These are phyloP conservation scores for Didymellaceae sp. DNA, from an alignment of 2,329 filamentous ascomycete genomes.

Conservation along the genomic window DNA sequence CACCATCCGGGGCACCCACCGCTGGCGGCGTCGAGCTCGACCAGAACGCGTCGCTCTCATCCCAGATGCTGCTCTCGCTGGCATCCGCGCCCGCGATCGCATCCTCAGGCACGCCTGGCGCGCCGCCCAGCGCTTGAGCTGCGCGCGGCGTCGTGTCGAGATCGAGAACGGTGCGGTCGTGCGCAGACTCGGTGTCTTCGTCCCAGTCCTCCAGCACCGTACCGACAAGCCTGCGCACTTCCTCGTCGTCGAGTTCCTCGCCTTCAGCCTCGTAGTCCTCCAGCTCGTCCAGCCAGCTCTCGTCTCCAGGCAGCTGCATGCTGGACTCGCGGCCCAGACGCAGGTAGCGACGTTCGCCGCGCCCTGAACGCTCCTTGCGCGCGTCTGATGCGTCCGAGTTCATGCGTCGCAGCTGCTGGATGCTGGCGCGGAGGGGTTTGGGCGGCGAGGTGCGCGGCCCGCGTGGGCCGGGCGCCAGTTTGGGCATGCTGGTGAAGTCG, in stretches of 20 bases:
- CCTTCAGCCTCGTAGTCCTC: slow-evolving; percentile 21
- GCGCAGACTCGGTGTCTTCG: slow-evolving; percentile 25
- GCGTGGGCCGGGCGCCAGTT: slow-evolving; percentile 22
- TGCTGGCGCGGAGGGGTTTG: slow-evolving; percentile 48
- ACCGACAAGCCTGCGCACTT: slow-evolving; percentile 28
- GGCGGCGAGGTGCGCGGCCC: slow-evolving; percentile 47
- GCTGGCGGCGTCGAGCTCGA: neutral
- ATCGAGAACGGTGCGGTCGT: neutral
- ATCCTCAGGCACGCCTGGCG: neutral
- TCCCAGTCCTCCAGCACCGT: slow-evolving; percentile 32
- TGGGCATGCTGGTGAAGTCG: slow-evolving; percentile 34
- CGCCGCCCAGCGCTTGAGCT: neutral
- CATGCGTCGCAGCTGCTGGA: slow-evolving; percentile 52
- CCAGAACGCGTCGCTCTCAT: slow-evolving; percentile 18
- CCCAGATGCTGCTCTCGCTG: slow-evolving; percentile 7
- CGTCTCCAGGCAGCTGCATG: slow-evolving; percentile 34
- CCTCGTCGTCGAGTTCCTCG: slow-evolving; percentile 28
- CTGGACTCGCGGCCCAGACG: slow-evolving; percentile 50
- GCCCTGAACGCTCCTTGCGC: slow-evolving; percentile 27
- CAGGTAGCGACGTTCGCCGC: slow-evolving; percentile 47
- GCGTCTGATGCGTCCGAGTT: slow-evolving; percentile 48
- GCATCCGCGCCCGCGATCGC: neutral
- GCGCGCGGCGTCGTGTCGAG: slow-evolving; percentile 13
- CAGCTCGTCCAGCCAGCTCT: slow-evolving; percentile 39
- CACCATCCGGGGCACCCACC: no score